Evolutionary conservation across 345 rosid genomes (phyloP), one percentile per base, ranked within the genome.

Genomic region (Barbarea vulgaris): DNA sequence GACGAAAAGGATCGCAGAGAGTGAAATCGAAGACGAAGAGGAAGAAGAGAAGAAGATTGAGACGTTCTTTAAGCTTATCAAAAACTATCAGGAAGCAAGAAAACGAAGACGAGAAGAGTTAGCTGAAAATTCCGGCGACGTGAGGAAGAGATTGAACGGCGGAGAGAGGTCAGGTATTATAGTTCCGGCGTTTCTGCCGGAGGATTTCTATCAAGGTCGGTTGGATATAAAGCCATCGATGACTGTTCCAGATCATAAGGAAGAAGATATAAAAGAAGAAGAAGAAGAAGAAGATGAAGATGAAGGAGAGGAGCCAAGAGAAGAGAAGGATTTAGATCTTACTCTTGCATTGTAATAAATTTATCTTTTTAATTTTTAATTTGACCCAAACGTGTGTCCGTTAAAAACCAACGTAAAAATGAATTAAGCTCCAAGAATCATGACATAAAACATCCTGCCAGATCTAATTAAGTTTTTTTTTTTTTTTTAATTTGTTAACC

Each of bases 1-100:
- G 51, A 66, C 50, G 47, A 66, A 4, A 14, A 76, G 1, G 69
- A 31, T 58, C 25, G 33, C 17, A 27, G 42, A 21, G 2, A 54
- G 41, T 44, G 41, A 19, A 33, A 55, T n/a, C 27, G 76, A 59
- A 59, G 68, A 70, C 3, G 75, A 77, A 18, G 81, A 77, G 1
- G 77, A 77, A 1, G 81, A 77, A 59, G 76, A 72, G 3, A 78
- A 66, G 69, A 78, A 60, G 74, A 78, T 78, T 51, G 69, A 78
- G 10, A 67, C 47, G 14, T 78, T 78, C 69, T 78, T 78, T 52
- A 67, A 58, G 11, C 77, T 78, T 19, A 72, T 78, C 51, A 72
- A 59, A 31, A 59, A 54, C 41, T 78, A 66, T 52, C 81, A 78
- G 4, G 77, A 66, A 72, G 68, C 71, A 30, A 31, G 73, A 3